Base-by-base conservation (phyloP, 805 yeast species). In the Wickerhamomyces sydowiorum region DNA sequence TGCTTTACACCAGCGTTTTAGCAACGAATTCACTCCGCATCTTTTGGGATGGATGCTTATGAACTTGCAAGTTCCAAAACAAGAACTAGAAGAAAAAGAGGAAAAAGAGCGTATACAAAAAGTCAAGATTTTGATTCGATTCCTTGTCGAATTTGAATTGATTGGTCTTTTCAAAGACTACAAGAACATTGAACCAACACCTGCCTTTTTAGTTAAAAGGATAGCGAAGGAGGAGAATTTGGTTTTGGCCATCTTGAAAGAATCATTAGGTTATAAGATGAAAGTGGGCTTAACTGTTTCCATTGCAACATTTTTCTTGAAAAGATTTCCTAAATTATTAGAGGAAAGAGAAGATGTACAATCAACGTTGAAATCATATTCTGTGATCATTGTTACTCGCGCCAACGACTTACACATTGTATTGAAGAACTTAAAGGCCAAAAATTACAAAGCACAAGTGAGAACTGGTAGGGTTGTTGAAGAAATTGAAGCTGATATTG, bases 1-100 rank as follows among this genome's bases (percentile, higher is more conserved):
- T 31, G 81, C 80, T 0, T 62, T 89, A 17, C 96, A 88, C 62
- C 96, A 85, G 60, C 67, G 96, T 42, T 88, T 89, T 55, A 54
- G 66, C 2, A 40, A 48, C 0, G 49, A 60, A 3, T 83, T 86
- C 57, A 74, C 90, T 0, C 74, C 77, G 1, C 54, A 47, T 10
- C 54, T 80, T 27, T 60, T 75, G 43, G 59, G 66, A 6, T 60
- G 67, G 49, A 67, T 76, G 42, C 60, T 71, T 3, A 58, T 63
- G 19, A 65, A 65, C n/a, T 57, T 78, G 20, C 56, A 65, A 7
- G 62, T 55, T 32, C 72, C 70, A 12, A 30, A 42, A 6, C 45
- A 32, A 4, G 52, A 48, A 3, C 47, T 52, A 3, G 38, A 49
- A 6, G 65, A 65, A n/a, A 76, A 73, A 38, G 82, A 75, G 21